A percentile compares a stretch with the other conserved stretches of the same genome.
phyloP scores from a whole-genome alignment of 2,329 filamentous ascomycete species.

The Fusarium papillatum region DNA sequence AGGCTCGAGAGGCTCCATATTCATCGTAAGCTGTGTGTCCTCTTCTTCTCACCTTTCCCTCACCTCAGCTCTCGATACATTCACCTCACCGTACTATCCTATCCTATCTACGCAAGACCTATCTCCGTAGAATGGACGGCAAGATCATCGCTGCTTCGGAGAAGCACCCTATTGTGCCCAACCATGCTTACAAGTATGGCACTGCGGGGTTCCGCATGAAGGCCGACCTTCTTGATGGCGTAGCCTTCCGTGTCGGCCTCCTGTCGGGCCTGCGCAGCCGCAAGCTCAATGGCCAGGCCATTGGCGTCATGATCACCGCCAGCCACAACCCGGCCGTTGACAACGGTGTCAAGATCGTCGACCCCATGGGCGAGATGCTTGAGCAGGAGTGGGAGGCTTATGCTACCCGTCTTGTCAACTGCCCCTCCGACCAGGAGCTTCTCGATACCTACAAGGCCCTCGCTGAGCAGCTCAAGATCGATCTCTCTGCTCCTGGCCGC shows the following conservation, averaged over 20 bases:
- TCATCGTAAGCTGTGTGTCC: conserved; percentile 38
- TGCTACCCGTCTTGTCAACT: conserved; percentile 92
- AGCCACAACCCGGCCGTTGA: conserved; percentile 93
- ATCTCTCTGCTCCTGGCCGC: conserved; percentile 77
- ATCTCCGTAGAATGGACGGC: conserved; percentile 60
- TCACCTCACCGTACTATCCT: not conserved
- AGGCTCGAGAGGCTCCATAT: not conserved
- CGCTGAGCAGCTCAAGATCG: conserved; percentile 81
- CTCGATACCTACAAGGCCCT: conserved; percentile 83
- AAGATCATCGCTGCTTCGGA: conserved; percentile 72
- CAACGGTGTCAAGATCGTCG: conserved; percentile 96
- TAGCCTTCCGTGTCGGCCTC: conserved; percentile 93
- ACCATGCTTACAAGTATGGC: conserved; percentile 73
- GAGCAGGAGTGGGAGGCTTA: conserved; percentile 95
- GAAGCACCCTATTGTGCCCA: conserved; percentile 71
- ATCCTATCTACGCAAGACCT: conserved; percentile 1
- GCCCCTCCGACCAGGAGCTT: conserved; percentile 80
- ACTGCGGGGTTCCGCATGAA: conserved; percentile 79
- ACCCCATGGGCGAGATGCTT: conserved; percentile 98
- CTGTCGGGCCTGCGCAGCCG: conserved; percentile 90
- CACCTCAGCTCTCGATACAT: conserved; percentile 1
- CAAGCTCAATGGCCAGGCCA: conserved; percentile 90
- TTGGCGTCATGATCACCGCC: conserved; percentile 97
- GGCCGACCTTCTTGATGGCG: conserved; percentile 87
- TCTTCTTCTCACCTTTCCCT: conserved; percentile 17